A percentile compares a stretch with the other conserved stretches of the same genome.
Conservation (phyloP, 495 filamentous ascomycete genomes). For the Neurospora africana region DNA sequence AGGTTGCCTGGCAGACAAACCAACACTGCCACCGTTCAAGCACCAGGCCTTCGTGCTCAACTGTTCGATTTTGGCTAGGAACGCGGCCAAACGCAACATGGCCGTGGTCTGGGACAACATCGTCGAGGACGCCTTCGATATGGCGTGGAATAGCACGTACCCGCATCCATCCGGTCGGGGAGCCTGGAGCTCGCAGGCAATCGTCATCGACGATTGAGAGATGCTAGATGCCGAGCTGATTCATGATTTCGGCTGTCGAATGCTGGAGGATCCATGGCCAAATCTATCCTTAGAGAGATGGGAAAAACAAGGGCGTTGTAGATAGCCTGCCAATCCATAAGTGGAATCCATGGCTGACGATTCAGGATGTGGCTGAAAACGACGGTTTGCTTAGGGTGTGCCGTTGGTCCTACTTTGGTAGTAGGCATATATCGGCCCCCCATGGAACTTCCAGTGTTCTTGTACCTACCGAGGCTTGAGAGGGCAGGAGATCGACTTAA, state of each 20-base stretch:
- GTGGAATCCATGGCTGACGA: neutral
- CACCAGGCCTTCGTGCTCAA: neutral
- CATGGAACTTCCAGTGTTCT: neutral
- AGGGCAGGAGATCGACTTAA: neutral
- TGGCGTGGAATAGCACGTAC: neutral
- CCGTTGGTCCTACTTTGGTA: neutral
- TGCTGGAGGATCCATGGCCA: neutral
- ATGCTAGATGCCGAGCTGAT: neutral
- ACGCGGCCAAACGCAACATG: neutral
- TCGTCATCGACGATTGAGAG: neutral
- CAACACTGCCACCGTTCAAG: neutral
- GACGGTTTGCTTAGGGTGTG: neutral
- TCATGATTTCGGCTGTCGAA: neutral
- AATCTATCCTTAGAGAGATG: neutral
- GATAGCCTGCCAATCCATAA: neutral
- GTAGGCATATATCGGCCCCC: neutral
- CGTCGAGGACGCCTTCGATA: neutral
- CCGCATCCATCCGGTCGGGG: neutral
- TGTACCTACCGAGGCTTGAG: neutral
- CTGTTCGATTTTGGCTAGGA: neutral
- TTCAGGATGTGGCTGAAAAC: neutral
- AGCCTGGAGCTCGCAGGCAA: neutral
- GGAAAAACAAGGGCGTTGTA: neutral
- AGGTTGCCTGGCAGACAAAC: neutral
- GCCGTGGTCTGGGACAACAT: neutral